Conservation (phyloP, 176 grass and related monocot genomes). For the Carex kokanica region DNA sequence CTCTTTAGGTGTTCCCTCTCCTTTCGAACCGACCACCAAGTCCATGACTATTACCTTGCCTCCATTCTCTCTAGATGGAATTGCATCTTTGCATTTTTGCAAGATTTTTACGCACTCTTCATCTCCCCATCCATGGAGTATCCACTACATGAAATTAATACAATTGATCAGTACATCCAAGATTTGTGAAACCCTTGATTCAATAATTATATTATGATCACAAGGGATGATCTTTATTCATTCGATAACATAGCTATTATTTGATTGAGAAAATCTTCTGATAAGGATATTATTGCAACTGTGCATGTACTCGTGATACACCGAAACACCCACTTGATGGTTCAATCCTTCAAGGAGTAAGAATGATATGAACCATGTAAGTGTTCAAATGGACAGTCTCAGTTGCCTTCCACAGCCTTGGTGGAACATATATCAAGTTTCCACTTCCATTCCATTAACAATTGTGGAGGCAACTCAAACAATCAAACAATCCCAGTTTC, state of each 20-base stretch:
- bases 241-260: no score
- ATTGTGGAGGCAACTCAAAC: not conserved
- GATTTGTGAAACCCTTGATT: not conserved
- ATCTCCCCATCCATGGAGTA: slow-evolving; percentile 39
- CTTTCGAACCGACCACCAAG: slow-evolving; percentile 29
- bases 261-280: no score
- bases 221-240: no score
- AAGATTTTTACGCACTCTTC: slow-evolving; percentile 40
- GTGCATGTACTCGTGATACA: no score
- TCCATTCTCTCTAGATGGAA: slow-evolving; percentile 30
- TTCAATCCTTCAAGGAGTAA: no score
- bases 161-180: not conserved
- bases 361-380: no score
- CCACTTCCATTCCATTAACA: not conserved
- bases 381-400: no score
- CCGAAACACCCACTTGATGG: no score
- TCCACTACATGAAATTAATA: slow-evolving; percentile 31
- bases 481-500: no score
- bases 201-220: not conserved
- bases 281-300: no score
- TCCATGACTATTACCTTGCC: slow-evolving; percentile 47
- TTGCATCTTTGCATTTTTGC: slow-evolving; percentile 34
- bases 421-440: no score
- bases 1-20: slow-evolving; percentile 1
- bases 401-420: no score